Base-by-base conservation (phyloP, 768 basidiomycete genomes). In the Suillus cothurnatus region DNA sequence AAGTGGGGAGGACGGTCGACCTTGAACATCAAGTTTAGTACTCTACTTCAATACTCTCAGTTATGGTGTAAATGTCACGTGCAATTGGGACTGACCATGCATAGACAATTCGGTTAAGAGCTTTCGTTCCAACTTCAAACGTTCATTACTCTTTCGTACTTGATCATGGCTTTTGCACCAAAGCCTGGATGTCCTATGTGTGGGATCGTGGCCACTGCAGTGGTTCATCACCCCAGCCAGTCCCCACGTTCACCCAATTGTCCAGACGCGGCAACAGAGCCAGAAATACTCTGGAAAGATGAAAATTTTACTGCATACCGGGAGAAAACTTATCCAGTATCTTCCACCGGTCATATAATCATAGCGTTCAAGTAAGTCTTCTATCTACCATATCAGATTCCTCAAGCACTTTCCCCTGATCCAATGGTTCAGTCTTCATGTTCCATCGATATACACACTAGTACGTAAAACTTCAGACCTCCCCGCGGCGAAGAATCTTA, bases 171-270 rank as follows among this genome's bases (percentile, higher is more conserved):
- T 21, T 92, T 88, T 69, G 75, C 86, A 28, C 80, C 88, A 6
- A 89, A 86, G 69, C 78, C 85, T 28, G 91, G 91, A 63, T 93
- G 91, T 74, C 89, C 91, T 15, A 84, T 92, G 84, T 92, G 91
- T 77, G 78, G 89, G 73, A 90, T 91, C 34, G 88, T 92, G 61
- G 77, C 88, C 26, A 78, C 83, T 28, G 70, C 63, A 19, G 85
- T 88, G 14, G 75, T 79, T 15, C 82, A 81, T 57, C 74, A 79
- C 31, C 80, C 81, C 17, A 73, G 78, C 26, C 78, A 80, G 71
- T 80, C 84, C 7, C 80, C 84, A 6, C 79, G 80, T 52, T 77
- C 82, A 0, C 83, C 84, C 6, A 76, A 80, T 0, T 84, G 84
- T 62, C 79, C 84, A 14, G 71, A 79, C 36, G 78, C 79, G 62